Conservation (phyloP, 2,329 filamentous ascomycete species). For the Parascedosporium putredinis region DNA sequence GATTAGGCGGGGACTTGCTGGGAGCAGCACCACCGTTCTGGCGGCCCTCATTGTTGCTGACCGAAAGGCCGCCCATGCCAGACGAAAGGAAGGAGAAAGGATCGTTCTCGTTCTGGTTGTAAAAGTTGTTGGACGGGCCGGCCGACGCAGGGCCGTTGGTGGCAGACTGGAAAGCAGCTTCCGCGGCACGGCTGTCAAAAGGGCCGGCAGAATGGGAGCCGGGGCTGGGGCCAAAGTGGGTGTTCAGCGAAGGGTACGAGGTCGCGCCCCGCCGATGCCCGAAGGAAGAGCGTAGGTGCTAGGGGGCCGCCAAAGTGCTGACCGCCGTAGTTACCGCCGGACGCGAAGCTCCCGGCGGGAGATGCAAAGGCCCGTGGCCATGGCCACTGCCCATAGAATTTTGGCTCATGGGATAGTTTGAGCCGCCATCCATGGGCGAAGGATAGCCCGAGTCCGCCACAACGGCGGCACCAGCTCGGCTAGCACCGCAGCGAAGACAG, state of each 20-base stretch:
- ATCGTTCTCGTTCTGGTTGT: constrained; percentile 52
- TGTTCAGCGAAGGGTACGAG: constrained; percentile 69
- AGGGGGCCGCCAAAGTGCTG: constrained; percentile 83
- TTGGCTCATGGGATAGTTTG: constrained; percentile 75
- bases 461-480: constrained; percentile 84
- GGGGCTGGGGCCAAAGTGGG: constrained; percentile 66
- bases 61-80: constrained; percentile 61
- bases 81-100: constrained; percentile 72
- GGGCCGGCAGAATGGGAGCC: constrained; percentile 73
- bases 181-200: constrained; percentile 87
- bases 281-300: constrained; percentile 86
- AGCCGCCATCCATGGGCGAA: constrained; percentile 77
- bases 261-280: constrained; percentile 65
- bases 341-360: constrained; percentile 53
- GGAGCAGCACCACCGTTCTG: constrained; percentile 50
- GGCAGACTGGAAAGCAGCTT: constrained; percentile 87
- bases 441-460: constrained; percentile 90
- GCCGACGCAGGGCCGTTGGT: constrained; percentile 71
- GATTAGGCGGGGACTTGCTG: constrained; percentile 50
- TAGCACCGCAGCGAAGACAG: constrained; percentile 91
- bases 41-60: constrained; percentile 54
- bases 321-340: constrained; percentile 47
- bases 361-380: constrained; percentile 67
- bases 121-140: constrained; percentile 56
- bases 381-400: constrained; percentile 54